Base-by-base conservation (phyloP, 805 yeast genomes). In the Metschnikowia colocasiae region DNA sequence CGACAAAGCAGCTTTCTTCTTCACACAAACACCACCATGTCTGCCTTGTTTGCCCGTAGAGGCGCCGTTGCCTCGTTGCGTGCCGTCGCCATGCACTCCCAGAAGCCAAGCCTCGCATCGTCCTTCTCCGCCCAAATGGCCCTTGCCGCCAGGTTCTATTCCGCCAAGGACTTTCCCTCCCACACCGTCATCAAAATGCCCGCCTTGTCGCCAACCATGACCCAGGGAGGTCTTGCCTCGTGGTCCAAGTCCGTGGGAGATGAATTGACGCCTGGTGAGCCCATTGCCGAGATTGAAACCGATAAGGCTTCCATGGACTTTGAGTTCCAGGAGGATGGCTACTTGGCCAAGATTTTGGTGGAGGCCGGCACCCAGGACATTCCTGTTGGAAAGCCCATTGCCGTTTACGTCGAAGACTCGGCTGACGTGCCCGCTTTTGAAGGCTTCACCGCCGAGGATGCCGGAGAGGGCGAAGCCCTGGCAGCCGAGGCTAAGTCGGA, bases 191-290 rank as follows among this genome's bases (percentile, higher is more conserved):
- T 94, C 60, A 85, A 84, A 66, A 94, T 94, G 99, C 99, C 99
- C 41, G 99, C 99, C 8, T 76, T 94, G 61, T 92, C 98, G n/a
- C 99, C 99, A 56, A 94, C 99, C 46, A 94, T 94, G 99, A 87
- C 97, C 52, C 92, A 87, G 64, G 99, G 99, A 65, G 85, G 82
- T 68, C 75, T 94, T 55, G 92, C 92, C 33, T 75, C 81, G 50
- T 94, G 99, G 99, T 79, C 82, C 65, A 94, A 91, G 75, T 69
- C 79, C 38, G 87, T 83, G 32, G 99, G 99, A 62, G 99, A 94
- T 66, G 71, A 80, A 67, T 81, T 94, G 56, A 61, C 78, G 26
- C 94, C 97, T 18, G 99, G 99, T 69, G 97, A 91, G 64, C 83
- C 94, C 40, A 80, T 92, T 58, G 97, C 97, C 50, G 98, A 92